Evolutionary conservation across 2,329 filamentous ascomycete genomes (phyloP).

Genomic region (Fusarium beomiforme): DNA sequence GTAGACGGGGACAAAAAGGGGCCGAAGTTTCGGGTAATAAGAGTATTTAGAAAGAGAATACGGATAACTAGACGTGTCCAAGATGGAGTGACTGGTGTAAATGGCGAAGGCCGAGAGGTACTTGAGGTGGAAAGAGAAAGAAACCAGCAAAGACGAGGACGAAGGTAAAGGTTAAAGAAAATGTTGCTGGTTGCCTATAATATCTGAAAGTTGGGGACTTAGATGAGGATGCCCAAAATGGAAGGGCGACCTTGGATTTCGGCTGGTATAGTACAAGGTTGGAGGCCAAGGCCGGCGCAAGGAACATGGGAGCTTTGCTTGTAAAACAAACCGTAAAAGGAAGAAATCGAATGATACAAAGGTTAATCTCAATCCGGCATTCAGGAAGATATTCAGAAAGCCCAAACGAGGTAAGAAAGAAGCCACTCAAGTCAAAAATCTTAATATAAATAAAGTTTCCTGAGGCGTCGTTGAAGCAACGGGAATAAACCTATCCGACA

Average conservation of each 20-base stretch:
- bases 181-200: neutral
- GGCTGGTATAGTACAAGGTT: constrained; percentile 7
- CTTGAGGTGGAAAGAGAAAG: neutral
- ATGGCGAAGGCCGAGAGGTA: neutral
- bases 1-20: constrained; percentile 28
- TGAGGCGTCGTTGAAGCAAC: constrained; percentile 16
- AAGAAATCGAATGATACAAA: neutral
- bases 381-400: neutral
- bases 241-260: constrained; percentile 18
- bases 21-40: constrained; percentile 12
- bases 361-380: constrained; percentile 3
- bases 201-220: neutral
- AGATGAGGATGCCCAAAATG: constrained; percentile 30
- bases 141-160: constrained; percentile 4
- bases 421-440: neutral
- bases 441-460: constrained; percentile 7
- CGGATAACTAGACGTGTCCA: constrained; percentile 14
- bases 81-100: constrained; percentile 3
- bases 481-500: neutral
- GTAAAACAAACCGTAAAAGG: neutral
- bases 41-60: constrained; percentile 20
- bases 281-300: constrained; percentile 5
- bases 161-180: constrained; percentile 8
- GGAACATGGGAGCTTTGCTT: constrained; percentile 3
- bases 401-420: neutral